Conservation (phyloP, 331 rosid genomes). For the Prunus yedoensis region DNA sequence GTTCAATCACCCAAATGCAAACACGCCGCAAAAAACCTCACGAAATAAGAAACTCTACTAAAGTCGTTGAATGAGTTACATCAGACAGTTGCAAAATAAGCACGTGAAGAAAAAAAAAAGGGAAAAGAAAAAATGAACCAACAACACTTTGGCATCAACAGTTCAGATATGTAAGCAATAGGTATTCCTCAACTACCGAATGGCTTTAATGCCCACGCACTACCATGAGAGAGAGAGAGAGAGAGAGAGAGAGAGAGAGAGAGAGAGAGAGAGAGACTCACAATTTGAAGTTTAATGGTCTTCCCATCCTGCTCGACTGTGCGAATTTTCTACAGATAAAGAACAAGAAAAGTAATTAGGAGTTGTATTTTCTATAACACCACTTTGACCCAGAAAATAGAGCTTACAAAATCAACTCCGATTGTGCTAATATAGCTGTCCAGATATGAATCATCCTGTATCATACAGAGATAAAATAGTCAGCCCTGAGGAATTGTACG, state of each 20-base stretch:
- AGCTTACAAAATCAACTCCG: constrained; percentile 58
- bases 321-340: constrained; percentile 45
- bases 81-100: neutral
- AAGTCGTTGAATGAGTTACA: neutral
- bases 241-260: no score
- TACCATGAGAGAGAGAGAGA: neutral
- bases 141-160: neutral
- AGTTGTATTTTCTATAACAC: neutral
- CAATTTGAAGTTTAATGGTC: constrained; percentile 55
- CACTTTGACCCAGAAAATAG: neutral
- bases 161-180: neutral
- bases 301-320: constrained; percentile 60
- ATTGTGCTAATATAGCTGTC: constrained; percentile 61
- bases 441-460: constrained; percentile 55
- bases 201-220: neutral
- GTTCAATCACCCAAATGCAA: neutral
- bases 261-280: constrained; percentile 23
- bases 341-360: neutral
- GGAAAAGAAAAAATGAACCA: neutral
- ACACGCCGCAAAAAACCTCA: neutral
- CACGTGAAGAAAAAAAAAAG: neutral
- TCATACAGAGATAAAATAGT: constrained; percentile 5
- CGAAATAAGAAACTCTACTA: neutral
- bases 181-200: neutral
- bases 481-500: neutral